Percentiles rank a stretch among this genome's conserved stretches.
These are phyloP conservation scores for Eucalyptus erythrocorys DNA, from an alignment of 345 rosid genomes.

Conservation along the genomic window DNA sequence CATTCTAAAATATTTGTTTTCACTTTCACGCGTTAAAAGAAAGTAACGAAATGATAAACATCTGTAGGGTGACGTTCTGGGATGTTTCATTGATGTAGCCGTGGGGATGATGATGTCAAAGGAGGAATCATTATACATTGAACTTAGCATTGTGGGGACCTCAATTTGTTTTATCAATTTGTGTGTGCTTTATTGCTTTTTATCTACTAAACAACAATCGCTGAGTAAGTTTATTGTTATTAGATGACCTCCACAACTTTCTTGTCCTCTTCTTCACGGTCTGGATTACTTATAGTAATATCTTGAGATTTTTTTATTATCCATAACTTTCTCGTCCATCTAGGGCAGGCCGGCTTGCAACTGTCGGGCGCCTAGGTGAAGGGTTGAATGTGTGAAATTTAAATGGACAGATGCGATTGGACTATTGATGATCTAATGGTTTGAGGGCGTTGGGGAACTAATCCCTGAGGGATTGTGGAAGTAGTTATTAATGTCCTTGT, in stretches of 20 bases:
- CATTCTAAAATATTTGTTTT: too few relatives aligned
- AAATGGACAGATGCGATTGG: neutral
- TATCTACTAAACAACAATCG: neutral
- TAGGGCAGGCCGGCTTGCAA: neutral
- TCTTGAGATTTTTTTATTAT: neutral
- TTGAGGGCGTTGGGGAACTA: neutral
- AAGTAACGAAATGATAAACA: too few relatives aligned
- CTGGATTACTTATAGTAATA: neutral
- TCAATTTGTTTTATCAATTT: neutral
- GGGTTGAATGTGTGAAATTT: neutral
- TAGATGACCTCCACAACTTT: neutral
- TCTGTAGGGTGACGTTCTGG: too few relatives aligned
- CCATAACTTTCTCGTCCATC: neutral
- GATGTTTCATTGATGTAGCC: neutral
- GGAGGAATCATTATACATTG: neutral
- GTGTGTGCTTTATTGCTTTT: neutral
- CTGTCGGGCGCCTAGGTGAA: neutral
- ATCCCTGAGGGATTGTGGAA: neutral
- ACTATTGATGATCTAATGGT: neutral
- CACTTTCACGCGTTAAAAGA: too few relatives aligned
- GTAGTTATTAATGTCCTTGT: neutral
- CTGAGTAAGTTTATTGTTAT: too few relatives aligned
- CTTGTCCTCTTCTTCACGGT: neutral
- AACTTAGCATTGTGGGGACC: neutral
- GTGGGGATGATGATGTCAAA: neutral